These are phyloP conservation scores for Tricholoma sp. DNA, from an alignment of 768 basidiomycete genomes.

Conservation along the genomic window DNA sequence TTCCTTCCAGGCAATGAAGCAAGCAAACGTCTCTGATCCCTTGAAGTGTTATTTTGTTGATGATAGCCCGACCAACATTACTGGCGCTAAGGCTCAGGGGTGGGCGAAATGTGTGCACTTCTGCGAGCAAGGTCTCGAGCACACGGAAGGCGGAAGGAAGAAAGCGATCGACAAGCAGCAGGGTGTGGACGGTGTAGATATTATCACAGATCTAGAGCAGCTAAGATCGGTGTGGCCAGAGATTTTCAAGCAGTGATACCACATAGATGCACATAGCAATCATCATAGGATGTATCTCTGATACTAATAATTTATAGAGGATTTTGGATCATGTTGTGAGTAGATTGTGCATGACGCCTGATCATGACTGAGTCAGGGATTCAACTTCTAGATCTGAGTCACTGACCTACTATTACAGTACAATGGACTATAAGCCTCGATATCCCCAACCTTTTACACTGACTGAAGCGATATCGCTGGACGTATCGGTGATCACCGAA, in stretches of 20 bases:
- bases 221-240: slow-evolving; percentile 71
- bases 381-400: neutral
- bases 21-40: slow-evolving; percentile 57
- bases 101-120: slow-evolving; percentile 79
- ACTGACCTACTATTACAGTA: neutral
- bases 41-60: slow-evolving; percentile 77
- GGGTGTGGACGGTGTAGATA: slow-evolving; percentile 36
- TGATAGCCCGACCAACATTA: slow-evolving; percentile 67
- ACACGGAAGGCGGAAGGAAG: slow-evolving; percentile 56
- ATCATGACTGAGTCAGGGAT: neutral
- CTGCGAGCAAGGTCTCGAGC: slow-evolving; percentile 59
- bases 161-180: slow-evolving; percentile 42
- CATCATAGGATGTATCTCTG: neutral
- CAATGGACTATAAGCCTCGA: slow-evolving; percentile 64
- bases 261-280: neutral
- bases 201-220: slow-evolving; percentile 57
- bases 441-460: slow-evolving; percentile 75
- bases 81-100: slow-evolving; percentile 56
- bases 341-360: neutral
- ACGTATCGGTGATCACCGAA: slow-evolving; percentile 64
- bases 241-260: slow-evolving; percentile 46
- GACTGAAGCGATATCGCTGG: slow-evolving; percentile 55
- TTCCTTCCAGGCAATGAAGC: slow-evolving; percentile 46
- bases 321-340: neutral
- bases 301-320: neutral